Base-by-base conservation (phyloP, 2,329 filamentous ascomycete genomes). In the Ceratocystis smalleyi region DNA sequence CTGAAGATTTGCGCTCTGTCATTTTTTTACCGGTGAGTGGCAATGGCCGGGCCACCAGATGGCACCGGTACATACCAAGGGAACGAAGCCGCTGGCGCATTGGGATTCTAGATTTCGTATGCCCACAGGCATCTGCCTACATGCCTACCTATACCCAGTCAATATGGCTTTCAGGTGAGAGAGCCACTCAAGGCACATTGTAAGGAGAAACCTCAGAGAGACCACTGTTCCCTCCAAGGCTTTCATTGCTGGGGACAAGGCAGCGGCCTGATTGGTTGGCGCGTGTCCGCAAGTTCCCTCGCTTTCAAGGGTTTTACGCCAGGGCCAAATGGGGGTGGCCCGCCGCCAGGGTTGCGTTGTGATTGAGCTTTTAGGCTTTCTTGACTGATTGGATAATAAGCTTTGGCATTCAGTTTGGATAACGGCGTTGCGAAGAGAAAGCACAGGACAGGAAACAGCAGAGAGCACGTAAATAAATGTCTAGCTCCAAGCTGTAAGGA, bases 161-260 rank as follows among this genome's bases (percentile, higher is more conserved):
- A 57, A 57, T 57, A 57, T 57, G 54, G 54, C 54, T 57, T 57
- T 57, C 54, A 57, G 54, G 54, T 57, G 54, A 35, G 54, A 17
- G 54, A 57, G 54, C 54, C 54, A 57, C 54, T 35, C 54, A 32
- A 12, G 32, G 54, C 54, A 22, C 51, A 55, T 32, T 17, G 32
- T 7, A n/a, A 27, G 27, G 22, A 55, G 47, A 55, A 55, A 7
- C 51, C 51, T 30, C 51, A 32, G 51, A 30, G 51, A 55, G 51
- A 55, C 30, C 51, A 55, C 51, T 17, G 51, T 55, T 17, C 24
- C 27, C 22, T 55, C 51, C 51, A 12, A 17, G 17, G 27, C 15
- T 55, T 47, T 35, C 45, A 27, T 40, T 43, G 27, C 27, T 15
- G 49, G 32, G 27, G 45, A 59, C 17, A 59, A 24, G 59, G 10